Base-by-base conservation (phyloP, 495 filamentous ascomycete genomes). In the Aspergillus baeticus region DNA sequence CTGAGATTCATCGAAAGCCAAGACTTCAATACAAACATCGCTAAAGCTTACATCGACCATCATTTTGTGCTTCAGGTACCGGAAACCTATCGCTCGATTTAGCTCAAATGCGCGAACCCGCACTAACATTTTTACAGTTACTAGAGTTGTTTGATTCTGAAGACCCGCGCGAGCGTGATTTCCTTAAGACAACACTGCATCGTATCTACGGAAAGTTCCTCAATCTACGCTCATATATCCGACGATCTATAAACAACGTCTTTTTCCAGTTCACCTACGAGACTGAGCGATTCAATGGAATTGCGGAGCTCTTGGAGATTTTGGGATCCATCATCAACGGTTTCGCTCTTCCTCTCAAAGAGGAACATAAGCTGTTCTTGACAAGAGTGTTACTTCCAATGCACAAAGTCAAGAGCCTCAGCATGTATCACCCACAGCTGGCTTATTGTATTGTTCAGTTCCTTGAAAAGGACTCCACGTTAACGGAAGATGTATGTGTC, bases 251-350 rank as follows among this genome's bases (percentile, higher is more conserved):
- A 78, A 98, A 99, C 80, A 98, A 99, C 67, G 94, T 99, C 63
- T 99, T 99, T 80, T 99, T 99, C 82, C 94, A 99, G 68, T 99
- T 99, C 72, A 89, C 88, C 55, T 99, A 99, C 66, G 94, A 99
- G 75, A 99, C 94, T 0, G 94, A 99, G 71, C 83, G 94, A 47
- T 98, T 98, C 77, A 99, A 99, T 67, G 94, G 94, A 14, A 96
- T 99, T 58, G 94, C 94, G 5, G 94, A 99, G 69, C 78, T 99
- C 41, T 77, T 99, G 41, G 94, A 99, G 65, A 99, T 99, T 62
- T 76, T 99, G 22, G 94, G 94, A 36, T 98, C 94, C 50, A 99
- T 99, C 59, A 99, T 99, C 83, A 99, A 99, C 65, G 94, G 94
- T 10, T 99, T 99, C 72, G 94, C 94, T 23, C 76, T 99, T 35